Base-by-base conservation (phyloP, 139 green algal genomes). In the Coccomyxa sp. region DNA sequence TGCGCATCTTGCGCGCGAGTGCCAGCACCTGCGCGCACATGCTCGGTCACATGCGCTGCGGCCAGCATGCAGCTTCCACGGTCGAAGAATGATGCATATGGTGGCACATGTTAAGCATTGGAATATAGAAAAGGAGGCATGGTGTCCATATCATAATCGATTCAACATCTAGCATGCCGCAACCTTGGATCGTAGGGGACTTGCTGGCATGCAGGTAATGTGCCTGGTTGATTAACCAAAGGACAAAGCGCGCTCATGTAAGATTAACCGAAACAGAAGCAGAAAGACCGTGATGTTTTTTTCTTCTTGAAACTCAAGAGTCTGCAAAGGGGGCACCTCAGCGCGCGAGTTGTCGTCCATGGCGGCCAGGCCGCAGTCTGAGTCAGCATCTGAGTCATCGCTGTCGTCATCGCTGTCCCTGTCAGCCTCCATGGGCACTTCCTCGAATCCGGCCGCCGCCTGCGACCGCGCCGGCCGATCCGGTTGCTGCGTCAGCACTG, bases 1-100 rank as follows among this genome's bases (percentile, higher is more conserved):
- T 86, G 79, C 97, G 88, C 91, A 97, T 96, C 85, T 92, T 92
- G 88, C 93, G 94, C 15, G 94, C 95, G 74, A 98, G 84, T 13
- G 96, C 96, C 58, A 95, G 89, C 76, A 98, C 89, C 89, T 97
- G 90, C 90, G 77, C 86, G 78, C 38, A 81, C n/a, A 76, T 14
- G 38, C n/a, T 51, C 38, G 38, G 38, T 51, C 38, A 68, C 67
- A 79, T 27, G 67, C 27, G n/a, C n/a, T n/a, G n/a, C n/a, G n/a
- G n/a, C n/a, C n/a, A n/a, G n/a, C n/a, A n/a, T n/a, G 38, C 38
- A 3, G 38, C 38, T 51, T 51, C 38, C 38, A 7, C 38, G 7
- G 3, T 51, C 3, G 38, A 51, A 7, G 38, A n/a, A 10, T 58
- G 31, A 25, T 76, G 45, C 1, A 76, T 13, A 18, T 45, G 77